Percentiles rank a stretch among this genome's conserved stretches.
Evolutionary conservation across 129 eudicot genomes (phyloP).

Genomic region (Chrysanthemum seticuspe): DNA sequence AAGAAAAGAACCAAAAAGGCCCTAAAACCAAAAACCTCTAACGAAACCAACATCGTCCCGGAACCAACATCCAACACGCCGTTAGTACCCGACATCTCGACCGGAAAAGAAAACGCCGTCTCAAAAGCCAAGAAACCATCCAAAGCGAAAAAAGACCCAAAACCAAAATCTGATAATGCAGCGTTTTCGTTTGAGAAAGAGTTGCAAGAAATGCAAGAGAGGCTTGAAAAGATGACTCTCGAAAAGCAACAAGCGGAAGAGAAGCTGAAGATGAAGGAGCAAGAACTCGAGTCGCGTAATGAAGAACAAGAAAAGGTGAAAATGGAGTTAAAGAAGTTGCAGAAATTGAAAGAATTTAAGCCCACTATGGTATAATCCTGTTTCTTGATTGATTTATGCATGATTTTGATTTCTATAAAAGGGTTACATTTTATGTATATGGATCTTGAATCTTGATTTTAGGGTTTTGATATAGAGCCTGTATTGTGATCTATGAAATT

Average conservation of each 20-base stretch:
- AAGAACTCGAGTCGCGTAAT: conserved; percentile 51
- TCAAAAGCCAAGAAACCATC: conserved; percentile 38
- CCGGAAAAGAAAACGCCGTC: conserved; percentile 63
- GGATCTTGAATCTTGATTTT: conserved; percentile 11
- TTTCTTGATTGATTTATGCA: background rate
- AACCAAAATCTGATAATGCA: background rate
- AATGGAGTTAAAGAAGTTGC: conserved; percentile 82
- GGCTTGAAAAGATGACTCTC: conserved; percentile 68
- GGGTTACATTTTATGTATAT: background rate
- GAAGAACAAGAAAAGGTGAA: conserved; percentile 77
- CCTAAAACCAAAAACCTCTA: conserved; percentile 50
- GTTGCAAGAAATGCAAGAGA: conserved; percentile 80
- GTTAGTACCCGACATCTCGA: conserved; percentile 16
- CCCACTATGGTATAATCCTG: conserved; percentile 63
- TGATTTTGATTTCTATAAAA: conserved; percentile 1
- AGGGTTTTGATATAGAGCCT: background rate
- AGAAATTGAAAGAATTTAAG: conserved; percentile 85
- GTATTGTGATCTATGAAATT: conserved; percentile 8
- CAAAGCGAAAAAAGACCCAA: conserved; percentile 12
- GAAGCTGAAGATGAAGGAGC: conserved; percentile 62
- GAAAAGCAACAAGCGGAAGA: conserved; percentile 87
- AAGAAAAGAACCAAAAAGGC: conserved; percentile 71
- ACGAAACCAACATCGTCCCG: conserved; percentile 60
- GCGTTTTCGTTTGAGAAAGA: conserved; percentile 51
- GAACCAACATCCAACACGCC: conserved; percentile 38